Evolutionary conservation across 129 eudicot species (phyloP), one percentile per base, ranked within the genome.

Genomic region (Apium graveolens): DNA sequence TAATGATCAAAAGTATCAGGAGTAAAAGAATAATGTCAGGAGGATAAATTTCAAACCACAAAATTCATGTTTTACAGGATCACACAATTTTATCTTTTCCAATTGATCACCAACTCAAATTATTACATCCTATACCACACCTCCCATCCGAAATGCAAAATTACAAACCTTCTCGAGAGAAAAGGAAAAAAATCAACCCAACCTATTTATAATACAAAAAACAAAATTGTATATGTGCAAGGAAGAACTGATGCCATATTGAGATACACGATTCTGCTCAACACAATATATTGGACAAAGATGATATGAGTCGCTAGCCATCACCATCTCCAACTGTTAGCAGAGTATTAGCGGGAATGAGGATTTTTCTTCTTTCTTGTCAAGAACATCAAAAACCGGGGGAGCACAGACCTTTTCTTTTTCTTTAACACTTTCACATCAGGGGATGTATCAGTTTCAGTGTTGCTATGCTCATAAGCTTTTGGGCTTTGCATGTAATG

Each of bases 401-500:
- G 98, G 82, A 93, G 84, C 80, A 87, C 53, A 34, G 90, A 86
- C 79, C 70, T 85, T 85, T 86, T 93, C 86, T 93, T 93, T 70
- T 93, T 93, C 85, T 76, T 84, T 31, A 78, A 60, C 44, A 62
- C 69, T 73, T 80, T 87, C 46, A 78, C 83, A 46, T 87, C 93
- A 0, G 90, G 91, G 16, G 91, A 84, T 0, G 92, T 81, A 27
- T 87, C 95, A 9, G 95, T 84, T 81, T 83, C 90, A 11, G 90
- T 83, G 55, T 74, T 79, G 68, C 85, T 91, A 66, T 78, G 85
- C 79, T 70, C 69, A 44, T 77, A 74, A 1, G 81, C 77, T 80
- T 76, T 83, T 13, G 83, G 84, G 49, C 82, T 53, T 45, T 57
- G 78, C 81, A 85, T 81, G 14, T 78, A 73, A 41, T 74, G 85